Conservation (phyloP, 169 alveolate genomes). For the Theileria annulata region DNA sequence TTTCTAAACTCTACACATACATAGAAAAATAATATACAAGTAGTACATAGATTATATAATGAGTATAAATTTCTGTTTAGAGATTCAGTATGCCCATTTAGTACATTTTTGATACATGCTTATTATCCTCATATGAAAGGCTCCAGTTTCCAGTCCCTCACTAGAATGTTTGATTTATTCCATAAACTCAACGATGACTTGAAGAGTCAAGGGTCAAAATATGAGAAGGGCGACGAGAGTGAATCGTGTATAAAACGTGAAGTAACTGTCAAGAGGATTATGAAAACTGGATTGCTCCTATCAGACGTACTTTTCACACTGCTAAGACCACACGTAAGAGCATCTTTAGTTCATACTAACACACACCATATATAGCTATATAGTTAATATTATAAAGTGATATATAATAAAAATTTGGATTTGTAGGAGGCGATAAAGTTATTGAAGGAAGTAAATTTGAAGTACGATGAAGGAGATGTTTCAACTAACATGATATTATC, state of each 20-base stretch:
- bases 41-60: background rate
- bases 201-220: background rate
- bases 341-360: no score
- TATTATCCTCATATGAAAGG: conserved; percentile 57
- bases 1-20: conserved; percentile 29
- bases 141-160: conserved; percentile 36
- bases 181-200: background rate
- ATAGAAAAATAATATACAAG: conserved; percentile 22
- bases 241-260: background rate
- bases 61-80: background rate
- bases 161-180: conserved; percentile 19
- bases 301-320: conserved; percentile 36
- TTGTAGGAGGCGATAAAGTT: conserved; percentile 34
- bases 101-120: conserved; percentile 41
- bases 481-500: conserved; percentile 35
- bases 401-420: background rate
- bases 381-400: no score
- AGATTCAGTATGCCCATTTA: conserved; percentile 52
- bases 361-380: no score
- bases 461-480: conserved; percentile 1
- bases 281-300: conserved; percentile 20
- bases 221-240: background rate
- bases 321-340: conserved; percentile 18
- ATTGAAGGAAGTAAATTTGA: conserved; percentile 8
- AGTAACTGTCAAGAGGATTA: conserved; percentile 18